Evolutionary conservation across 2,329 filamentous ascomycete species (phyloP), one percentile per base, ranked within the genome.

Genomic region (Pseudogymnoascus sp.): DNA sequence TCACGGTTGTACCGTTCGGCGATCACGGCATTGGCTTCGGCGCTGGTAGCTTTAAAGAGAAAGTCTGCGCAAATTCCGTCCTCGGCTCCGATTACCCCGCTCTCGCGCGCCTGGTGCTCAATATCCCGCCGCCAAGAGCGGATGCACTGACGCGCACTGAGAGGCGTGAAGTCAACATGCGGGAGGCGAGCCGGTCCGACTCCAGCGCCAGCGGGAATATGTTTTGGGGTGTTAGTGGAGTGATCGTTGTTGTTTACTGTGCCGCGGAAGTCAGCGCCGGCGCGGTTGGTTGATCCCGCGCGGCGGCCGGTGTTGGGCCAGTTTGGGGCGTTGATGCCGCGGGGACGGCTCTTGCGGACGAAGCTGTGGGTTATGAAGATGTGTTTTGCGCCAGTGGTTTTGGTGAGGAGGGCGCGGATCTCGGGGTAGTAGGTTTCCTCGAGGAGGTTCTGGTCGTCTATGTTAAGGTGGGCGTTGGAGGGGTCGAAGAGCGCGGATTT

Each of bases 401-500:
- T 18, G n/a, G n/a, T 33, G 8, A 53, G 8, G 15, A 53, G 47
- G 2, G 33, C 47, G n/a, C n/a, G 5, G 28, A 53, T 20, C 28
- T 53, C 47, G n/a, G 47, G 47, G n/a, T 53, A 53, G 28, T 53
- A 53, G 28, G 28, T 53, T 33, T 53, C 47, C 33, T 53, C 25
- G 47, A 53, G 47, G 25, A 53, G n/a, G 3, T 18, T 4, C 47
- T 53, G 9, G 9, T 9, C n/a, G 47, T 53, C 47, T 53, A 53
- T 33, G 47, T 18, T 20, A 14, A 11, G 47, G 15, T 33, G 47
- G 47, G 47, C n/a, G 28, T 53, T 33, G n/a, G 47, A 53, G 9
- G 47, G 47, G 47, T 53, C 47, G 47, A 53, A 53, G 2, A 53
- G n/a, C 28, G 28, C 47, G 28, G 47, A 53, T 9, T 53, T 53